These are phyloP conservation scores for Aspergillus haitiensis DNA, from an alignment of 495 filamentous ascomycete genomes.

Conservation along the genomic window DNA sequence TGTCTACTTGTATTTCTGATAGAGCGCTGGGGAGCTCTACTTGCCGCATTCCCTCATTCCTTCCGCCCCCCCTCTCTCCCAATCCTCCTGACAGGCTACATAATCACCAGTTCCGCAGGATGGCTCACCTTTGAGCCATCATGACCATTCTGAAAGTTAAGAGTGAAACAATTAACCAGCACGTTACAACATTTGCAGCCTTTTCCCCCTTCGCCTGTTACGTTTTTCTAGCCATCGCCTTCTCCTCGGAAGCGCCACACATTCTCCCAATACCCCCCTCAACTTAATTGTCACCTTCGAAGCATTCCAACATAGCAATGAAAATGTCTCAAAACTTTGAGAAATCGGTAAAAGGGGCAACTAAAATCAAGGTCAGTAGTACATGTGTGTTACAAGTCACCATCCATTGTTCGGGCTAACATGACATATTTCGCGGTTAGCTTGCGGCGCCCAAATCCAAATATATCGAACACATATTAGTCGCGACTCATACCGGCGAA, in stretches of 20 bases:
- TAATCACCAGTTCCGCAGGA: slow-evolving; percentile 28
- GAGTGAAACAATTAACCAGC: slow-evolving; percentile 27
- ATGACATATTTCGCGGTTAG: slow-evolving; percentile 40
- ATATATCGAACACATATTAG: slow-evolving; percentile 97
- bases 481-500: slow-evolving; percentile 93
- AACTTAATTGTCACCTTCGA: slow-evolving; percentile 12
- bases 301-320: slow-evolving; percentile 7
- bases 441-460: slow-evolving; percentile 97
- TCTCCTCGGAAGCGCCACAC: slow-evolving; percentile 8
- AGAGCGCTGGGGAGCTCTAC: neutral
- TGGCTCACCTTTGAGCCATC: slow-evolving; percentile 38
- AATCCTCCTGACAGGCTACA: slow-evolving; percentile 16
- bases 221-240: neutral
- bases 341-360: slow-evolving; percentile 91
- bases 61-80: slow-evolving; percentile 3
- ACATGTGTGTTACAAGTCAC: neutral
- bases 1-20: neutral
- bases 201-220: slow-evolving; percentile 1
- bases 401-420: neutral
- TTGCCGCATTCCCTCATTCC: neutral
- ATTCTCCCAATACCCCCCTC: slow-evolving; percentile 14
- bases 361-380: slow-evolving; percentile 80
- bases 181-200: slow-evolving; percentile 26
- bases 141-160: slow-evolving; percentile 31
- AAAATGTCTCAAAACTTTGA: slow-evolving; percentile 81